Base-by-base conservation (phyloP, 345 rosid species). In the Pistacia vera region DNA sequence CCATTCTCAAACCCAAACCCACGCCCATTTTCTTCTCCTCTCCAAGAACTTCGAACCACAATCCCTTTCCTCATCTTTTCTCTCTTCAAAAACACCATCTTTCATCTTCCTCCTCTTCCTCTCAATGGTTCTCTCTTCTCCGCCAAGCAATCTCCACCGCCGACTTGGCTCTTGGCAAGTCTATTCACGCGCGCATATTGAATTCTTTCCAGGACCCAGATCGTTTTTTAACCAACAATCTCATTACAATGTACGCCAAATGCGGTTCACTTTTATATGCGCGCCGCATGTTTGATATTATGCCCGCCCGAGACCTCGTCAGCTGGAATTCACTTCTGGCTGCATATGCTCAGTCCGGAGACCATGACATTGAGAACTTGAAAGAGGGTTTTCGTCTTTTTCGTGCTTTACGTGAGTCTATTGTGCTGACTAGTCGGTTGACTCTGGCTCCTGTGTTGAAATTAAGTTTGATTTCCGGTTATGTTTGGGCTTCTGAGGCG, bases 241-340 rank as follows among this genome's bases (percentile, higher is more conserved):
- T 90, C 71, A 79, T 86, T 3, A 18, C 86, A 0, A 70, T 88
- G 86, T 90, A 88, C 59, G 74, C 88, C 0, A 86, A 79, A 30
- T 90, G 93, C 54, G 90, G 92, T 10, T 88, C 85, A n/a, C 83
- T 86, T 58, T 25, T 51, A 2, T 77, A 79, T 4, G 92, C 92
- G 0, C 89, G 90, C 77, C 82, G 72, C 9, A 51, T 90, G 87
- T 90, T 90, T 75, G 90, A 90, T 72, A 67, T 63, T 83, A 88
- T 79, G 79, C 86, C 67, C 72, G 82, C 84, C 0, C 76, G 85
- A 79, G 89, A 90, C 74, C 86, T 88, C 17, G 78, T 90, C 54
- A 83, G 89, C 28, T 90, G 90, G 92, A 90, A 90, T 74, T 84
- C 90, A 12, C 73, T 90, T 70, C 58, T 90, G 54, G 84, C 89